Percentiles rank a stretch among this genome's conserved stretches.
Evolutionary conservation across 169 alveolate genomes (phyloP).

Genomic region (Plasmodium inui): DNA sequence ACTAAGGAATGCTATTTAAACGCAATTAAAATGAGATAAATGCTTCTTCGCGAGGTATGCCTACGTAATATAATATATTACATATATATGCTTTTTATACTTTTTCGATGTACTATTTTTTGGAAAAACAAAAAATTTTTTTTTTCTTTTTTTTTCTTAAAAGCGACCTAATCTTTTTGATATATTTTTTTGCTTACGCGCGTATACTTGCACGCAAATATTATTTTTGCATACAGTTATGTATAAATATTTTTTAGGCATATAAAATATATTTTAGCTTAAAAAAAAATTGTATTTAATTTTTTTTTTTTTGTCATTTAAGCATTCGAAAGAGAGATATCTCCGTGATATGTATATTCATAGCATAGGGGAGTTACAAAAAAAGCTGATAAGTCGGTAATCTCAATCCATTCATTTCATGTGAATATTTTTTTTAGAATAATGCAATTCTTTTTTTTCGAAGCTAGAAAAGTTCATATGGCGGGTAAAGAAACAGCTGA

Average conservation of each 20-base stretch:
- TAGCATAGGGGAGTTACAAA: not conserved
- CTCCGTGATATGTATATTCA: not conserved
- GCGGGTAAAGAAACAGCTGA: not conserved
- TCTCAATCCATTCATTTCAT: not conserved
- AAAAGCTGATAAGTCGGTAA: not conserved
- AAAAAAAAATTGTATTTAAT: not conserved
- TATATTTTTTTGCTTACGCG: not conserved
- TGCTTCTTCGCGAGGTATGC: not conserved
- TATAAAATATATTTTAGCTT: not conserved
- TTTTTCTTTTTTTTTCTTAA: not conserved
- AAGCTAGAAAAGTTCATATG: not conserved
- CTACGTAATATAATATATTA: not conserved
- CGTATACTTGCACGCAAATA: not conserved
- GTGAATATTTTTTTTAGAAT: not conserved
- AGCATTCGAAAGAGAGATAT: not conserved
- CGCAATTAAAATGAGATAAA: not conserved
- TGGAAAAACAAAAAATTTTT: not conserved
- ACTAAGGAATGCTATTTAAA: not conserved
- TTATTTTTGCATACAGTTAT: not conserved
- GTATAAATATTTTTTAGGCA: not conserved
- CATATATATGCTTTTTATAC: not conserved
- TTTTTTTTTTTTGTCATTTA: not conserved
- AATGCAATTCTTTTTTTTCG: not conserved
- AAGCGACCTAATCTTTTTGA: not conserved
- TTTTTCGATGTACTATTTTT: not conserved